Conservation (phyloP, 805 yeast species). For the Starmerella bombicola region DNA sequence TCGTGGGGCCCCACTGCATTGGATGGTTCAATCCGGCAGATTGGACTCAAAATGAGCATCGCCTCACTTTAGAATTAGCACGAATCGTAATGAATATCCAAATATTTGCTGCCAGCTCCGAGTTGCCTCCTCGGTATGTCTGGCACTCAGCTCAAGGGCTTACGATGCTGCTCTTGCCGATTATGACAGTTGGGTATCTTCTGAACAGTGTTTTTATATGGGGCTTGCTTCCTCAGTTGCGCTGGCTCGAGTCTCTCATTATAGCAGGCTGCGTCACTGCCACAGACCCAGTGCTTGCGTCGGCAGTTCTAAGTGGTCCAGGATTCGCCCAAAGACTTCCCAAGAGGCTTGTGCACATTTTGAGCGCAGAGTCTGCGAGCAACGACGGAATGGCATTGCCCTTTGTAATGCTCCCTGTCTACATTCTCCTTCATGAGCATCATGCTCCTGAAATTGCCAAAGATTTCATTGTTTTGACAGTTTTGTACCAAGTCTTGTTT, state of each 20-base stretch:
- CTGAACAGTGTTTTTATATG: conserved; percentile 51
- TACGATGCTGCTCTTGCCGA: conserved; percentile 47
- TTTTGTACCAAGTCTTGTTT: conserved; percentile 40
- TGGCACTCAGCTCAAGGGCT: conserved; percentile 47
- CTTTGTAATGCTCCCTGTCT: conserved; percentile 48
- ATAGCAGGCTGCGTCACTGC: conserved; percentile 65
- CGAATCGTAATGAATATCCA: conserved; percentile 58
- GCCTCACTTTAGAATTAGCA: conserved; percentile 25
- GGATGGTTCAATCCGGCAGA: conserved; percentile 68
- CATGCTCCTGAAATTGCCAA: conserved; percentile 43
- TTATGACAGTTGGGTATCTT: conserved; percentile 62
- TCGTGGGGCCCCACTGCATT: conserved; percentile 77
- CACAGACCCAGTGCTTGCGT: conserved; percentile 49
- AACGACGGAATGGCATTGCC: conserved; percentile 56
- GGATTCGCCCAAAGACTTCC: conserved; percentile 56
- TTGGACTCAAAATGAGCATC: conserved; percentile 62
- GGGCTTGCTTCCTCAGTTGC: conserved; percentile 45
- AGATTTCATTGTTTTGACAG: conserved; percentile 50
- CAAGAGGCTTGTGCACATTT: conserved; percentile 46
- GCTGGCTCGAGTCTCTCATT: conserved; percentile 43
- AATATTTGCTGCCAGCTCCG: conserved; percentile 61
- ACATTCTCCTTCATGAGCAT: conserved; percentile 36
- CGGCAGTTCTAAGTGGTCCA: conserved; percentile 50
- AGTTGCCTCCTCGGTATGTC: conserved; percentile 56
- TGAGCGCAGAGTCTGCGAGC: conserved; percentile 63